Evolutionary conservation across 225 moss, liverwort and hornwort genomes (phyloP).

Genomic region (Antitrichia curtipendula): DNA sequence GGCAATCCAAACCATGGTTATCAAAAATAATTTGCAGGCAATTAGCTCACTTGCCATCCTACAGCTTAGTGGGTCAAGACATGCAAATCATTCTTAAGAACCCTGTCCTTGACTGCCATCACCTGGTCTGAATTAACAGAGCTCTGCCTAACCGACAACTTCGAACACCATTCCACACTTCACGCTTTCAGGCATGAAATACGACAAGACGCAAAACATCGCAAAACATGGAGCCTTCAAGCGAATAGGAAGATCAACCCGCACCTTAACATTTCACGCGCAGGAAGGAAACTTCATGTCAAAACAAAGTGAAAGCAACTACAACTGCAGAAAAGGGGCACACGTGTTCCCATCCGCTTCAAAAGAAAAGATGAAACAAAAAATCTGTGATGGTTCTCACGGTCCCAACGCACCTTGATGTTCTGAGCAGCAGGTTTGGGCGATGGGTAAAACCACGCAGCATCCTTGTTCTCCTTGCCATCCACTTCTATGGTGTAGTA

Average conservation of each 20-base stretch:
- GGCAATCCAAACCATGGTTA: not conserved
- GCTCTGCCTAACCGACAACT: not conserved
- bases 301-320: not conserved
- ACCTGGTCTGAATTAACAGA: not conserved
- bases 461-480: slow-evolving; percentile 73
- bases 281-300: not conserved
- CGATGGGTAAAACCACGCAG: slow-evolving; percentile 69
- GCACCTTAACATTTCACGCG: not conserved
- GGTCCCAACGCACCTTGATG: slow-evolving; percentile 41
- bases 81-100: not conserved
- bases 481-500: slow-evolving; percentile 71
- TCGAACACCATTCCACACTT: not conserved
- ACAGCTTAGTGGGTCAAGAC: too few species aligned
- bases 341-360: not conserved
- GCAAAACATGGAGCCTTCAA: not conserved
- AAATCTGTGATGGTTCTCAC: not conserved
- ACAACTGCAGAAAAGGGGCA: not conserved
- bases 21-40: too few species aligned
- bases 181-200: not conserved
- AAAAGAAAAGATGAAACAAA: not conserved
- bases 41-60: not conserved
- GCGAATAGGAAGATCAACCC: not conserved
- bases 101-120: not conserved
- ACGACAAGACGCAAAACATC: not conserved
- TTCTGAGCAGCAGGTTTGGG: slow-evolving; percentile 58